These are phyloP conservation scores for Globisporangium heterothallicum DNA, from an alignment of 352 stramenopile species.

Conservation along the genomic window DNA sequence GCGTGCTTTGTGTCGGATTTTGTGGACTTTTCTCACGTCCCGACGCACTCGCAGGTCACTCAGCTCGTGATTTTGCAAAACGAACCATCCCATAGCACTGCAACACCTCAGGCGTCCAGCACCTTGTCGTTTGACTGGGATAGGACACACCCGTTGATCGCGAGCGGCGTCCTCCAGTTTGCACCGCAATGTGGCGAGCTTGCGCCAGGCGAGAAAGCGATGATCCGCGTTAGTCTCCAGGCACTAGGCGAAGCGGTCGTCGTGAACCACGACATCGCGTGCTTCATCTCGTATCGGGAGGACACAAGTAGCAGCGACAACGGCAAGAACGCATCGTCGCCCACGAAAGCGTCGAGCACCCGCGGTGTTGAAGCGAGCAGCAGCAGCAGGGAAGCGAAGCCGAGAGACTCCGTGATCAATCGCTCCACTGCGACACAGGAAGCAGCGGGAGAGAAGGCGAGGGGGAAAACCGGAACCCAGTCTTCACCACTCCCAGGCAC, in stretches of 20 bases:
- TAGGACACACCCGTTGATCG: constrained; percentile 40
- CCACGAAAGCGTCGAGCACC: not conserved
- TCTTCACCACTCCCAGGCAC: constrained; percentile 1
- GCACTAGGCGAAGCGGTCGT: constrained; percentile 38
- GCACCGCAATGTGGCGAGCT: constrained; percentile 46
- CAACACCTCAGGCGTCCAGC: too few relatives aligned
- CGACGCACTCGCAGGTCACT: constrained; percentile 37
- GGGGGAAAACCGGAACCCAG: too few relatives aligned
- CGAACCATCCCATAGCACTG: too few relatives aligned
- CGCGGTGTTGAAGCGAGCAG: not conserved
- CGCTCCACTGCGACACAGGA: constrained; percentile 59
- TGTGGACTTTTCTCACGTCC: constrained; percentile 58
- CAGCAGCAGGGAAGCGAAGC: constrained; percentile 2
- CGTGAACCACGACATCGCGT: constrained; percentile 65
- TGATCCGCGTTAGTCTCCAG: constrained; percentile 51
- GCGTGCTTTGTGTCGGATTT: constrained; percentile 46
- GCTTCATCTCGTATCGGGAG: constrained; percentile 29
- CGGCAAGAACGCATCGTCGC: constrained; percentile 1
- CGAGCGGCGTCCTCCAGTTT: constrained; percentile 40
- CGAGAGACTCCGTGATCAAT: constrained; percentile 45
- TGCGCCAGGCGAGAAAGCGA: constrained; percentile 30
- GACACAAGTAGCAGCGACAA: not conserved
- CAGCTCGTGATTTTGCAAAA: constrained; percentile 57
- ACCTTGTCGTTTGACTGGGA: constrained; percentile 59
- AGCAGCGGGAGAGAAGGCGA: constrained; percentile 29